phyloP scores from a whole-genome alignment of 2,329 filamentous ascomycete genomes.

The Sarocladiaceae sp. region DNA sequence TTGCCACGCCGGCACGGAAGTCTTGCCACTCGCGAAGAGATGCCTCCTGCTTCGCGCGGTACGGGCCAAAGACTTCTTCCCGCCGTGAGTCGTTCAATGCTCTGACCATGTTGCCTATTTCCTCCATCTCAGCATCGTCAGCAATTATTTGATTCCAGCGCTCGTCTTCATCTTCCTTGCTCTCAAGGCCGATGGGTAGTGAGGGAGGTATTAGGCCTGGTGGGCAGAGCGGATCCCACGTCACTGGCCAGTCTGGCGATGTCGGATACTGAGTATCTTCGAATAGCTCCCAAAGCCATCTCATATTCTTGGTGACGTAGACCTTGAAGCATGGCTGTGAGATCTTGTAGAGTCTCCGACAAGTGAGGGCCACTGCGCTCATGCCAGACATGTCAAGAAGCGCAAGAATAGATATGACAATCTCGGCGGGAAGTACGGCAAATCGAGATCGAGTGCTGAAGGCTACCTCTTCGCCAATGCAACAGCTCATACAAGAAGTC shows the following conservation, averaged over 20 bases:
- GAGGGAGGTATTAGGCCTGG: neutral
- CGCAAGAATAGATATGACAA: neutral
- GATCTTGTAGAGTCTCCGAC: neutral
- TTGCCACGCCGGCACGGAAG: neutral
- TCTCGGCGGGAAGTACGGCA: neutral
- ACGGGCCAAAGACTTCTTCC: neutral
- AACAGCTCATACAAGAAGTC: neutral
- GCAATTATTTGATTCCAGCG: neutral
- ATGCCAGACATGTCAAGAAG: neutral
- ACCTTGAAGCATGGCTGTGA: neutral
- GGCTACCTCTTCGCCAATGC: neutral
- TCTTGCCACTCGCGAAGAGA: neutral
- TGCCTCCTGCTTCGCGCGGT: neutral
- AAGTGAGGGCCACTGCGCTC: neutral
- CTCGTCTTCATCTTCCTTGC: neutral
- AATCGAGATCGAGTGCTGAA: neutral
- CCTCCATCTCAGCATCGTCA: conserved; percentile 2
- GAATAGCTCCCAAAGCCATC: neutral
- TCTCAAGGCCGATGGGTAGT: neutral
- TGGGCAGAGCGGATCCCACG: conserved; percentile 7
- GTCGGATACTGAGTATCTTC: neutral
- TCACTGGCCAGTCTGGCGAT: conserved; percentile 2
- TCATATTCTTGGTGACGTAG: neutral
- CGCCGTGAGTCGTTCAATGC: neutral
- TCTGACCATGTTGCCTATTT: neutral